phyloP scores from a whole-genome alignment of 2,329 filamentous ascomycete species.

The Xylaria hypoxylon region DNA sequence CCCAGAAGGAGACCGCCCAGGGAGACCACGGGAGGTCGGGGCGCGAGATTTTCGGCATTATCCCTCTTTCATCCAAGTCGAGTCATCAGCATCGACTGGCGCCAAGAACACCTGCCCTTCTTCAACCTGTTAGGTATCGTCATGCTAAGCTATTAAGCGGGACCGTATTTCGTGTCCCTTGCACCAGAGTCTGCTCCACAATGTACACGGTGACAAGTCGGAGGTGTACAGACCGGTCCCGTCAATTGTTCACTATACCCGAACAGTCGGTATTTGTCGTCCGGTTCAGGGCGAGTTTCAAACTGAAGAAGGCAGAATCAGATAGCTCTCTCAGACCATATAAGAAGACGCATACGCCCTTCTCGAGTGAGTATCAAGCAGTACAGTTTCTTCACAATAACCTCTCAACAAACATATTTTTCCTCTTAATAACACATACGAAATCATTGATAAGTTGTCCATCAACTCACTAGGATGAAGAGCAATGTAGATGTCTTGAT shows the following conservation, averaged over 20 bases:
- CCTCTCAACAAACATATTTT: not conserved
- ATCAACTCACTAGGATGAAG: conserved; percentile 21
- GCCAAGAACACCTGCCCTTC: conserved; percentile 14
- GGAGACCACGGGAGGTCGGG: conserved; percentile 18
- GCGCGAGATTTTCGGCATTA: conserved; percentile 25
- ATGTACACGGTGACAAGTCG: conserved; percentile 19
- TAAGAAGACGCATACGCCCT: conserved; percentile 17
- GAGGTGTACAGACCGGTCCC: conserved; percentile 13
- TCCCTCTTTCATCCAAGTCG: conserved; percentile 19
- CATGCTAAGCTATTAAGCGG: conserved; percentile 9
- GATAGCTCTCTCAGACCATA: not conserved
- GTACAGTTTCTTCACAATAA: not conserved
- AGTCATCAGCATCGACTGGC: conserved; percentile 12
- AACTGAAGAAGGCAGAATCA: not conserved
- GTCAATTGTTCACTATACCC: not conserved
- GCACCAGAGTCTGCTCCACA: conserved; percentile 18
- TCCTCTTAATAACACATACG: not conserved
- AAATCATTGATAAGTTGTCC: not conserved
- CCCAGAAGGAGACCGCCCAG: not conserved
- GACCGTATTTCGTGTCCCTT: conserved; percentile 3
- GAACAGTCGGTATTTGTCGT: conserved; percentile 18
- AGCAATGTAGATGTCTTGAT: conserved; percentile 41
- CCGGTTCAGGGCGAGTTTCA: conserved; percentile 27
- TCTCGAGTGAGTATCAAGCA: not conserved
- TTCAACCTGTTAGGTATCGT: conserved; percentile 16